A percentile compares a stretch with the other conserved stretches of the same genome.
Conservation (phyloP, 140 eudicot genomes). For the Flaveria floridana region DNA sequence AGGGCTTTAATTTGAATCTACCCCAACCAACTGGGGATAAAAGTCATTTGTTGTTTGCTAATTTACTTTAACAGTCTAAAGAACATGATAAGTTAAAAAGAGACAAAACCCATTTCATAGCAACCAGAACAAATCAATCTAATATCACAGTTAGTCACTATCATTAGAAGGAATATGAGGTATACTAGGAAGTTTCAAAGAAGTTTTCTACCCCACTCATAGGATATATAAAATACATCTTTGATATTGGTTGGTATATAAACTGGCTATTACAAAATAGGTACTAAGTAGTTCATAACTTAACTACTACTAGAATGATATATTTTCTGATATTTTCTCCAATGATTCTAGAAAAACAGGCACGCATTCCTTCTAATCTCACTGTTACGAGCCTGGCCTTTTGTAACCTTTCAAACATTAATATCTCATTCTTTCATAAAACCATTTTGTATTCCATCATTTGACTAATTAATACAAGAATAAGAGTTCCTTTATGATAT, state of each 20-base stretch:
- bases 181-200: background rate
- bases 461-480: background rate
- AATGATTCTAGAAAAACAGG: background rate
- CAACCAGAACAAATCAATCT: background rate
- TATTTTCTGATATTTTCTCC: background rate
- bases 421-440: background rate
- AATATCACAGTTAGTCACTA: background rate
- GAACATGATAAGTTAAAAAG: background rate
- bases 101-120: background rate
- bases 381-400: background rate
- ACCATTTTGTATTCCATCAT: background rate
- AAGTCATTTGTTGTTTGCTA: background rate
- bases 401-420: no score
- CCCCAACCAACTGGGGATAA: background rate
- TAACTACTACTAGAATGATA: background rate
- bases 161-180: background rate
- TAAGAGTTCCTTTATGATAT: background rate
- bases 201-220: no score
- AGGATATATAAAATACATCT: background rate
- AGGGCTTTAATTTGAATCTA: background rate
- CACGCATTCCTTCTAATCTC: background rate
- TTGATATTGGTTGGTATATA: background rate
- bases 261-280: background rate
- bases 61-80: background rate
- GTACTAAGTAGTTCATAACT: background rate